Conservation (phyloP, 1,284 basidiomycete species). For the Cryptococcus floricola region DNA sequence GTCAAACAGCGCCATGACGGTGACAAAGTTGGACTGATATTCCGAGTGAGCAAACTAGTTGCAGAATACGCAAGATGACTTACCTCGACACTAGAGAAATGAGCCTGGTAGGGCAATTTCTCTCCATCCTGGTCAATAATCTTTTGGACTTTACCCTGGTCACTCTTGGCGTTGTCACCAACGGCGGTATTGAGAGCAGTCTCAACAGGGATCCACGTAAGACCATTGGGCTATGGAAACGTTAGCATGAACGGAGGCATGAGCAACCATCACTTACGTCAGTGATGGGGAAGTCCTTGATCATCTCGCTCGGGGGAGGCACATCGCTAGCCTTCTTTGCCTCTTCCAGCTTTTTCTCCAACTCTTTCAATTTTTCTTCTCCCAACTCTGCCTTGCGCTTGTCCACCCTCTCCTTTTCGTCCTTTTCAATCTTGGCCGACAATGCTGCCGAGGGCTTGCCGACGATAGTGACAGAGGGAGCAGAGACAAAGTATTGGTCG, state of each 20-base stretch:
- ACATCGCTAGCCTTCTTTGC: conserved; percentile 84
- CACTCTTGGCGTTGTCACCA: conserved; percentile 19
- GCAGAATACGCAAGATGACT: conserved; percentile 15
- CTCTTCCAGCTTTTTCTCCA: conserved; percentile 65
- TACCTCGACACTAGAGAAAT: conserved; percentile 83
- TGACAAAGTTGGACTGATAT: conserved; percentile 81
- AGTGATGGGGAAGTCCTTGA: conserved; percentile 81
- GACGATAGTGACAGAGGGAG: conserved; percentile 66
- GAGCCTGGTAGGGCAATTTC: conserved; percentile 78
- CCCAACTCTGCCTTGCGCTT: conserved; percentile 70
- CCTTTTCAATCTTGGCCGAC: conserved; percentile 72
- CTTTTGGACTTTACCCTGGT: conserved; percentile 53
- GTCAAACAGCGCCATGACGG: conserved; percentile 74
- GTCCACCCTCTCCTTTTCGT: conserved; percentile 74
- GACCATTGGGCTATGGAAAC: conserved; percentile 60
- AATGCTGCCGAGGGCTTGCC: conserved; percentile 88
- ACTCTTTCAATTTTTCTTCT: conserved; percentile 70
- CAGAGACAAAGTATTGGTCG: conserved; percentile 73
- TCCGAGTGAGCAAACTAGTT: background rate
- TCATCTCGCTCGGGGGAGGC: conserved; percentile 73
- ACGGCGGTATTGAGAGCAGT: conserved; percentile 51
- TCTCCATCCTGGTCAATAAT: conserved; percentile 69
- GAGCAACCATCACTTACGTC: conserved; percentile 51
- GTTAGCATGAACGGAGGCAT: background rate
- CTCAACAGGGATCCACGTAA: conserved; percentile 92